Evolutionary conservation across 768 basidiomycete genomes (phyloP).

Genomic region (Auricularia sp.): DNA sequence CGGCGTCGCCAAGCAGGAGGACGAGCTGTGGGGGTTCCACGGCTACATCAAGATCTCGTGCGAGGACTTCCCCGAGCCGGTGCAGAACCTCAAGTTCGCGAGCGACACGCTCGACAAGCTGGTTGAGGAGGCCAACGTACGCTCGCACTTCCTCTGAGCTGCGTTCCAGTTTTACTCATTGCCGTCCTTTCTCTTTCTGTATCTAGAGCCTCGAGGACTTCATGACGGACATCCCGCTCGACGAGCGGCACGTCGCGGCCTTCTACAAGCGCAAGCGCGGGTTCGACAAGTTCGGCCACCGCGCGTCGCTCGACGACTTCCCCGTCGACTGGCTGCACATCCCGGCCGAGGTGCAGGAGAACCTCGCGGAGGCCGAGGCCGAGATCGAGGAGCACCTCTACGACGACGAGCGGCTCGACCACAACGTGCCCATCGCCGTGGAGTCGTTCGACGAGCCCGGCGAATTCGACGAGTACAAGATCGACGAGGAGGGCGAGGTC

Average conservation of each 20-base stretch:
- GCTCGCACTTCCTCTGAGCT: conserved; percentile 2
- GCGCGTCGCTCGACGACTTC: conserved; percentile 68
- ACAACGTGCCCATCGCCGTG: too few species aligned
- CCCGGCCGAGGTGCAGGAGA: neutral
- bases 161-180: neutral
- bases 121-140: conserved; percentile 73
- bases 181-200: conserved; percentile 7
- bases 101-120: conserved; percentile 76
- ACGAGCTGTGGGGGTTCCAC: conserved; percentile 41
- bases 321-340: conserved; percentile 66
- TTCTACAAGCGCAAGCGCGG: conserved; percentile 64
- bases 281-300: conserved; percentile 38
- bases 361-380: neutral
- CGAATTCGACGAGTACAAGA: too few species aligned
- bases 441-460: too few species aligned
- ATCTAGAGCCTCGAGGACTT: conserved; percentile 29
- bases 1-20: conserved; percentile 34
- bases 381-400: too few species aligned
- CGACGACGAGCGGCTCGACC: too few species aligned
- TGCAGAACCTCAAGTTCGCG: conserved; percentile 92
- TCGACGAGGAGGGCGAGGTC: too few species aligned
- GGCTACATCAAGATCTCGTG: conserved; percentile 88
- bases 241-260: conserved; percentile 68
- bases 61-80: conserved; percentile 71
- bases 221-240: conserved; percentile 59